A percentile compares a stretch with the other conserved stretches of the same genome.
These are phyloP conservation scores for Candida sithepensis DNA, from an alignment of 805 yeast genomes.

Conservation along the genomic window DNA sequence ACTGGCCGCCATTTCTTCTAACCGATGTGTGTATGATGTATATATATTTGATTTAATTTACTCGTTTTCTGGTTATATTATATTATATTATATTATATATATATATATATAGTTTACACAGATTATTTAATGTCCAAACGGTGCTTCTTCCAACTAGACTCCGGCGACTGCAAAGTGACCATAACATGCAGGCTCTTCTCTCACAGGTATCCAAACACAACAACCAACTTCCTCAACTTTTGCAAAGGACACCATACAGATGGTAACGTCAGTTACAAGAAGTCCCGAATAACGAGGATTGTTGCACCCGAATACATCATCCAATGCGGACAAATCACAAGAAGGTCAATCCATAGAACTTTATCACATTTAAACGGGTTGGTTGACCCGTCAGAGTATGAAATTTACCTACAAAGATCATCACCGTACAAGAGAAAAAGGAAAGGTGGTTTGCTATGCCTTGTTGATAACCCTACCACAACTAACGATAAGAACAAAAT, in stretches of 20 bases:
- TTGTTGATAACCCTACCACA: slow-evolving; percentile 12
- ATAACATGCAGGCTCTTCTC: slow-evolving; percentile 11
- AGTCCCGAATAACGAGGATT: slow-evolving; percentile 21
- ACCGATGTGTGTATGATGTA: neutral
- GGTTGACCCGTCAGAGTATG: slow-evolving; percentile 9
- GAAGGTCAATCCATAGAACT: slow-evolving; percentile 6
- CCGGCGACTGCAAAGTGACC: slow-evolving; percentile 1
- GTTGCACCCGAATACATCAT: slow-evolving; percentile 28
- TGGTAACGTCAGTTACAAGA: slow-evolving; percentile 12
- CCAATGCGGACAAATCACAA: slow-evolving; percentile 20
- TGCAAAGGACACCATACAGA: slow-evolving; percentile 9
- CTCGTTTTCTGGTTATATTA: neutral
- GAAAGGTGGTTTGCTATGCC: slow-evolving; percentile 16
- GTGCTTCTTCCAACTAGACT: slow-evolving; percentile 7
- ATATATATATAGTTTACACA: too few species aligned
- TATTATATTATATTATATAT: too few species aligned
- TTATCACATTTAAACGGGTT: neutral
- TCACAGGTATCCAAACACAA: slow-evolving; percentile 13
- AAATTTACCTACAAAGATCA: neutral
- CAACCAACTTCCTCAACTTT: slow-evolving; percentile 8
- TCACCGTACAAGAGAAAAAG: neutral
- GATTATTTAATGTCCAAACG: neutral
- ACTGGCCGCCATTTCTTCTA: neutral
- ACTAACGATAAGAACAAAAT: neutral
- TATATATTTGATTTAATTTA: too few species aligned